Conservation (phyloP, 1,284 basidiomycete species). For the Microbotryum scabiosae region DNA sequence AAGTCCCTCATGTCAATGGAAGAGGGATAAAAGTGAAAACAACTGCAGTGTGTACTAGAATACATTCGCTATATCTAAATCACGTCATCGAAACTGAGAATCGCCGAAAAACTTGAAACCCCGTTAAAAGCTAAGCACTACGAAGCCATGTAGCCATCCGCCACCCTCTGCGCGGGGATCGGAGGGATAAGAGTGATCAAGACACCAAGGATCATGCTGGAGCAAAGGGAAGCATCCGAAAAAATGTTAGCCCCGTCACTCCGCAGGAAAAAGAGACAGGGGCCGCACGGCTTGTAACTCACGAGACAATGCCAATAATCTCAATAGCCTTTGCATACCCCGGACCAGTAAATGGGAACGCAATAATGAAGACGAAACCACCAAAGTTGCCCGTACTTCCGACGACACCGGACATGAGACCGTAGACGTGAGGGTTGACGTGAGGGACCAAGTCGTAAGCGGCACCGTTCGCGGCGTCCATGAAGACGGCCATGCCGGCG, state of each 20-base stretch:
- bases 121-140: too few species aligned
- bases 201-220: neutral
- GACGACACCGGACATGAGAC: neutral
- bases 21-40: too few species aligned
- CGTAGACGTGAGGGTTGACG: neutral
- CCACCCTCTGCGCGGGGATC: neutral
- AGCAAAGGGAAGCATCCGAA: neutral
- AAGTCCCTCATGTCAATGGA: too few species aligned
- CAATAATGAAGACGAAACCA: constrained; percentile 5
- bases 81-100: too few species aligned
- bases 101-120: too few species aligned
- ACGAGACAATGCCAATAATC: neutral
- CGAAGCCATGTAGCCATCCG: too few species aligned
- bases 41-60: too few species aligned
- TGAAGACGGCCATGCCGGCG: neutral
- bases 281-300: neutral
- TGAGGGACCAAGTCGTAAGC: neutral
- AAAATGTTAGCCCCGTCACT: neutral
- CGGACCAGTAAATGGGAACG: neutral
- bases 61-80: too few species aligned
- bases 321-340: neutral
- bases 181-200: neutral
- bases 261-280: neutral
- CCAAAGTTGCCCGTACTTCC: neutral
- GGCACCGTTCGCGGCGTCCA: neutral